phyloP scores from a whole-genome alignment of 192 early-diverging fungal genomes.

The Podila minutissima region DNA sequence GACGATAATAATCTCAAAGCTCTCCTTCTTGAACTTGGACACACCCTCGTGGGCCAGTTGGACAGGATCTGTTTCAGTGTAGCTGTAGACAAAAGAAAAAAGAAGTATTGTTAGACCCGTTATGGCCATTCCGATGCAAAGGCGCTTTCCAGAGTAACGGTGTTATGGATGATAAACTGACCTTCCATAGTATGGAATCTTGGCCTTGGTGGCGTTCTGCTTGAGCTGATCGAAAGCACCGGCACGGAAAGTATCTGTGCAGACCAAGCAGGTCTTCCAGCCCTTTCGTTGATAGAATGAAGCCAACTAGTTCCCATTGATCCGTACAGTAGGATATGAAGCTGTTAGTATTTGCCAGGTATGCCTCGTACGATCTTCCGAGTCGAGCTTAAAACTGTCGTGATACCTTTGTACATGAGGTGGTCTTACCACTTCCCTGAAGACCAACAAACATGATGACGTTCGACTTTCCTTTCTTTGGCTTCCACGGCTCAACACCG shows the following conservation, averaged over 20 bases:
- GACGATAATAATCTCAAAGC: conserved; percentile 98
- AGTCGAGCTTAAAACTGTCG: neutral
- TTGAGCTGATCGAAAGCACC: conserved; percentile 99
- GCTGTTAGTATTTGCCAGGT: too few species aligned
- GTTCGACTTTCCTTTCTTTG: conserved; percentile 84
- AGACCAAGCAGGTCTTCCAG: conserved; percentile 92
- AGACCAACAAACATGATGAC: conserved; percentile 98
- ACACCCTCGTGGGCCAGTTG: conserved; percentile 93
- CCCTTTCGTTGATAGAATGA: conserved; percentile 94
- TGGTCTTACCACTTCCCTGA: conserved; percentile 96
- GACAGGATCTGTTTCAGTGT: conserved; percentile 94
- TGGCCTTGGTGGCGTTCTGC: conserved; percentile 97
- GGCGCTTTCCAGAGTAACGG: neutral
- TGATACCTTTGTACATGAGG: conserved; percentile 89
- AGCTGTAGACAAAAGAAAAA: conserved; percentile 56
- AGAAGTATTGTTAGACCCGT: neutral
- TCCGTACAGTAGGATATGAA: too few species aligned
- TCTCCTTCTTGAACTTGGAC: conserved; percentile 90
- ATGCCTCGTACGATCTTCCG: neutral
- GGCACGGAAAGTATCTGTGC: conserved; percentile 97
- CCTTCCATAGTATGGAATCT: conserved; percentile 95
- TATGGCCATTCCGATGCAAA: neutral
- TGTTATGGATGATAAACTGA: neutral
- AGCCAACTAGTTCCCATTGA: conserved; percentile 64
- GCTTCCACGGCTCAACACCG: conserved; percentile 85